Percentiles rank a stretch among this genome's conserved stretches.
These are phyloP conservation scores for Pyrenula massariospora DNA, from an alignment of 495 filamentous ascomycete species.

Conservation along the genomic window DNA sequence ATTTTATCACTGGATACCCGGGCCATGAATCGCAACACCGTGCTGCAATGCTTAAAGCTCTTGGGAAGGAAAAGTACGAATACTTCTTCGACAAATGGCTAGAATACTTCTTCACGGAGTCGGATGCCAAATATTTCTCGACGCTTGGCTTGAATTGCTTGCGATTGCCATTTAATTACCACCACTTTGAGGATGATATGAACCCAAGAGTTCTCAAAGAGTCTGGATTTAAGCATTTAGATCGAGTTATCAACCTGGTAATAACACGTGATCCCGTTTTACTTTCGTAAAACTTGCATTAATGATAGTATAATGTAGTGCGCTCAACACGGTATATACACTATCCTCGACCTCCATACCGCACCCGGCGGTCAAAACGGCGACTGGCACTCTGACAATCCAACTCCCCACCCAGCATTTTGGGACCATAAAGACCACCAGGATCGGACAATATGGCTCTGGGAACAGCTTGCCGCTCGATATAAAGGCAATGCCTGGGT, in stretches of 20 bases:
- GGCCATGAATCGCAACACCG: slow-evolving; percentile 47
- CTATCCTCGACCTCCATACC: slow-evolving; percentile 52
- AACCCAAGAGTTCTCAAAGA: slow-evolving; percentile 46
- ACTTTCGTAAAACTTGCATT: not conserved
- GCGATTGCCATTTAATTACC: slow-evolving; percentile 53
- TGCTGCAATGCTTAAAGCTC: slow-evolving; percentile 38
- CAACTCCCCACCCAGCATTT: slow-evolving; percentile 42
- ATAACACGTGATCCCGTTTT: not conserved
- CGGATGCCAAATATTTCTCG: slow-evolving; percentile 50
- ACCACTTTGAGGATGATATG: slow-evolving; percentile 53
- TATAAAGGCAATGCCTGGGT: slow-evolving; percentile 45
- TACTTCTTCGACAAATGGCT: slow-evolving; percentile 41
- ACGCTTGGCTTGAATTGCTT: slow-evolving; percentile 48
- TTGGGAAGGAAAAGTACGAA: slow-evolving; percentile 36
- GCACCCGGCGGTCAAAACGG: slow-evolving; percentile 53
- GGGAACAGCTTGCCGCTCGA: slow-evolving; percentile 44
- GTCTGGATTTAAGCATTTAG: slow-evolving; percentile 45
- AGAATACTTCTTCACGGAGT: slow-evolving; percentile 51
- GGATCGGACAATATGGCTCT: slow-evolving; percentile 46
- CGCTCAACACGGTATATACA: slow-evolving; percentile 43
- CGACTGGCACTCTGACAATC: slow-evolving; percentile 53
- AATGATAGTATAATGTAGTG: no score
- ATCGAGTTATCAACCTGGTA: slow-evolving; percentile 42
- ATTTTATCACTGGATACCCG: slow-evolving; percentile 57
- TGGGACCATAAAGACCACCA: slow-evolving; percentile 55